Conservation (phyloP, 1,284 basidiomycete genomes). For the Leccinum pachyderme region DNA sequence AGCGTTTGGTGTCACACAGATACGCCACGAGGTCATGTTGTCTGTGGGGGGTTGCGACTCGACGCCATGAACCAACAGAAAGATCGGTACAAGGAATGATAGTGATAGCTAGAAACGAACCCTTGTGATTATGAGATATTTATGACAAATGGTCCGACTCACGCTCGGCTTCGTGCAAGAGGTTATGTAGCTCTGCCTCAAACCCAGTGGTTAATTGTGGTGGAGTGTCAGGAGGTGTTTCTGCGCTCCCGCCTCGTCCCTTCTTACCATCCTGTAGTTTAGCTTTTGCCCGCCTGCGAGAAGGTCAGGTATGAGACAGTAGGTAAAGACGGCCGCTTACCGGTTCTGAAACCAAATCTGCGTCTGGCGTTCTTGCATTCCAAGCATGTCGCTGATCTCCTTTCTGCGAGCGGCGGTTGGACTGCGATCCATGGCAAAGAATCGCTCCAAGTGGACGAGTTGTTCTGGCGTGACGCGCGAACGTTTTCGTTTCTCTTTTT, state of each 20-base stretch:
- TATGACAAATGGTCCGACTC: slow-evolving; percentile 30
- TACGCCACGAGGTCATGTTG: slow-evolving; percentile 73
- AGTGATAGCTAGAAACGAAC: slow-evolving; percentile 53
- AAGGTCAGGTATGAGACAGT: slow-evolving; percentile 1
- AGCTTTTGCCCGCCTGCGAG: slow-evolving; percentile 70
- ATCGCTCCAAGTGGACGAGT: slow-evolving; percentile 65
- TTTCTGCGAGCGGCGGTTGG: slow-evolving; percentile 67
- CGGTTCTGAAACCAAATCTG: slow-evolving; percentile 88
- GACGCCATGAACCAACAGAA: slow-evolving; percentile 73
- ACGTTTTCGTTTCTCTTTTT: slow-evolving; percentile 69
- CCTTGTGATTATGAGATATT: slow-evolving; percentile 6
- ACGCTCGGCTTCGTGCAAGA: slow-evolving; percentile 75
- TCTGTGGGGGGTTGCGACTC: slow-evolving; percentile 53
- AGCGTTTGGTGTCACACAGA: slow-evolving; percentile 60
- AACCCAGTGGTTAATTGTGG: slow-evolving; percentile 52
- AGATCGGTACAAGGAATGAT: slow-evolving; percentile 74
- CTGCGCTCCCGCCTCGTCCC: slow-evolving; percentile 35
- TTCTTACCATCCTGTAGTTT: slow-evolving; percentile 66
- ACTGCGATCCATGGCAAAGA: slow-evolving; percentile 65
- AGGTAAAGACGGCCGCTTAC: slow-evolving; percentile 37
- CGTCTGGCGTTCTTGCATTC: slow-evolving; percentile 81
- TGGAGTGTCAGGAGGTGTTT: slow-evolving; percentile 48
- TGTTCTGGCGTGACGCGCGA: slow-evolving; percentile 77
- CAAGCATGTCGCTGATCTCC: slow-evolving; percentile 72
- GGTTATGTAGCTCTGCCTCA: slow-evolving; percentile 56